Base-by-base conservation (phyloP, 371 early-diverging fungal genomes). In the Fennellomyces sp. region DNA sequence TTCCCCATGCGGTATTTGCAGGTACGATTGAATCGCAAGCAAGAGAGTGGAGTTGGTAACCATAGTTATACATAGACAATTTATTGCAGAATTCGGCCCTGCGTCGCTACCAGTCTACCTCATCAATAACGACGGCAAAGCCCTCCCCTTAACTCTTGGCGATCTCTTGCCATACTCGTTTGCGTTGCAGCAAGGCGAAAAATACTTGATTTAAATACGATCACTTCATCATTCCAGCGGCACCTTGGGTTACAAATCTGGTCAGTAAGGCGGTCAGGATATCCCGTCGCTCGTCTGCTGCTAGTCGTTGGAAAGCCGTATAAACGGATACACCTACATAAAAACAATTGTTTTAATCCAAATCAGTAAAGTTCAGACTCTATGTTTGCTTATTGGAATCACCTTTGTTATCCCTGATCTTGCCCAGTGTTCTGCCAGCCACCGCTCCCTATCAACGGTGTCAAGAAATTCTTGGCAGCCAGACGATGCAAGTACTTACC, bases 1-100 rank as follows among this genome's bases (percentile, higher is more conserved):
- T 23, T 80, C 88, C 0, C 94, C 94, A 10, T 94, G 94, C 61
- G 94, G 94, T 25, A 85, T 90, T 62, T 94, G 92, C 80, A 74
- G 94, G 76, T 81, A 81, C 33, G 29, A 39, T 10, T 27, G 8
- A n/a, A 28, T 2, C 2, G 2, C 1, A 6, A 38, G n/a, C 4
- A 53, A 38, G 26, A n/a, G 5, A 5, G 51, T 1, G 51, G 2
- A 28, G n/a, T n/a, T n/a, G n/a, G n/a, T n/a, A n/a, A n/a, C n/a
- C n/a, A 45, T 45, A 45, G 15, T 27, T 25, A 36, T 52, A 17
- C 21, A 30, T 66, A 85, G 86, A 70, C 92, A 94, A 84, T 91
- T 91, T 63, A 83, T 94, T 76, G 81, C 84, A 26, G 92, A 94
- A 73, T 92, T 89, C 65, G 88, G 85, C 31, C 56, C 70, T 28